These are phyloP conservation scores for Sphaerulina populicola DNA, from an alignment of 2,329 filamentous ascomycete species.

Conservation along the genomic window DNA sequence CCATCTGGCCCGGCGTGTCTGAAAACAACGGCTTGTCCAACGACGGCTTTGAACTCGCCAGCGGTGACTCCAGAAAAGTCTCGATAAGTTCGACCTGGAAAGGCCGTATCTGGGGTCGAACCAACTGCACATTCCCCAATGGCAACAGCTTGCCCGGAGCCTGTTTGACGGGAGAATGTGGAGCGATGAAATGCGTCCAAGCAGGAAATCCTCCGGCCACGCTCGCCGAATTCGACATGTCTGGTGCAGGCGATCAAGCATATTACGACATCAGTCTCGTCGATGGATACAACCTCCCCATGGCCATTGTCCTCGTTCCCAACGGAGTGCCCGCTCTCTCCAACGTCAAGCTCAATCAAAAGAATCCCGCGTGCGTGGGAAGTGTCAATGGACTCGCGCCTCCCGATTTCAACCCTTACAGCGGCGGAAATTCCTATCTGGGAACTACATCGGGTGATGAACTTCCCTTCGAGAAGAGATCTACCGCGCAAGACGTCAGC, in stretches of 20 bases:
- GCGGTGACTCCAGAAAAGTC: constrained; percentile 52
- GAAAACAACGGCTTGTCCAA: constrained; percentile 58
- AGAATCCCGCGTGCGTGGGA: constrained; percentile 68
- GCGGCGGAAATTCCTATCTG: constrained; percentile 46
- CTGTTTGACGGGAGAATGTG: constrained; percentile 70
- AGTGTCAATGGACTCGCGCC: constrained; percentile 52
- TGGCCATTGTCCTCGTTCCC: constrained; percentile 48
- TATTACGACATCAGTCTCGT: constrained; percentile 82
- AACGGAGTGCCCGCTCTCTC: constrained; percentile 53
- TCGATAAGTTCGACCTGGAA: constrained; percentile 68
- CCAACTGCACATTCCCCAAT: constrained; percentile 69
- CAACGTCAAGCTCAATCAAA: constrained; percentile 63
- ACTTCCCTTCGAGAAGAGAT: constrained; percentile 56
- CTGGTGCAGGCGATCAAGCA: constrained; percentile 58
- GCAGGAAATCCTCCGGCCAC: constrained; percentile 62
- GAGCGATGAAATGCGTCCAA: constrained; percentile 55
- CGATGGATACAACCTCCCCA: constrained; percentile 72
- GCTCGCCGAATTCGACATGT: constrained; percentile 71
- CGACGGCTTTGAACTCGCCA: constrained; percentile 56
- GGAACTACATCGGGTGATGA: constrained; percentile 59
- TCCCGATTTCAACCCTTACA: constrained; percentile 42
- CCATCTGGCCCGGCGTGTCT: constrained; percentile 67
- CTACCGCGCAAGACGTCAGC: constrained; percentile 50
- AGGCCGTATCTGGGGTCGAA: constrained; percentile 73
- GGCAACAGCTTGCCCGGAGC: constrained; percentile 48